A percentile compares a stretch with the other conserved stretches of the same genome.
Conservation (phyloP, 2,329 filamentous ascomycete genomes). For the Colletotrichum orchidophilum region DNA sequence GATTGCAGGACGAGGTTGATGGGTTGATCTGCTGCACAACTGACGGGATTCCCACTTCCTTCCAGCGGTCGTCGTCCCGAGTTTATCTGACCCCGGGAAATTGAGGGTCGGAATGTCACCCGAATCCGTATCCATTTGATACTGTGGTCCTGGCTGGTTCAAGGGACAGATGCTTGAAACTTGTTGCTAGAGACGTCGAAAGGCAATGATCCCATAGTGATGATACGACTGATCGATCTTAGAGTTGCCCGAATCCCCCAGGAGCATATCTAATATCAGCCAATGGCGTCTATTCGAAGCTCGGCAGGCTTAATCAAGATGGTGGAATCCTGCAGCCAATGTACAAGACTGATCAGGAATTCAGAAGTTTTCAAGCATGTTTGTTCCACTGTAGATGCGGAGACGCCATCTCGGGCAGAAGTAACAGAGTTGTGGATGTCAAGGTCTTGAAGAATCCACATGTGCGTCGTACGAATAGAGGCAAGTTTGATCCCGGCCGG, state of each 20-base stretch:
- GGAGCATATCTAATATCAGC: neutral
- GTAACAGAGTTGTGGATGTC: neutral
- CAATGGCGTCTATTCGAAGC: neutral
- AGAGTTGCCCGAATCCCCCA: neutral
- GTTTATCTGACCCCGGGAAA: neutral
- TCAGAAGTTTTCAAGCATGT: neutral
- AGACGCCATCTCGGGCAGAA: neutral
- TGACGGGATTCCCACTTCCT: neutral
- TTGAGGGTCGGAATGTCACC: constrained; percentile 8
- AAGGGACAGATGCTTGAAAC: neutral
- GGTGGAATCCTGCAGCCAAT: neutral
- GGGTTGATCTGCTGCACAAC: neutral
- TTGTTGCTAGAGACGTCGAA: neutral
- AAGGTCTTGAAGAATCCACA: neutral
- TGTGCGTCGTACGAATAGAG: neutral
- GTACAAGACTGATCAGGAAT: neutral
- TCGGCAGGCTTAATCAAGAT: neutral
- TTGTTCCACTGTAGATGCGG: neutral
- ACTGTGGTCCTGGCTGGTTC: neutral
- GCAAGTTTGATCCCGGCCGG: neutral
- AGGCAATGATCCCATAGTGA: neutral
- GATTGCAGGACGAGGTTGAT: constrained; percentile 1
- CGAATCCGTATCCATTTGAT: neutral
- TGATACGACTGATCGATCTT: too few relatives aligned
- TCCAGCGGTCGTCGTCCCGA: constrained; percentile 1